Conservation (phyloP, 1,284 basidiomycete species). For the Leucocoprinus gongylophorus region DNA sequence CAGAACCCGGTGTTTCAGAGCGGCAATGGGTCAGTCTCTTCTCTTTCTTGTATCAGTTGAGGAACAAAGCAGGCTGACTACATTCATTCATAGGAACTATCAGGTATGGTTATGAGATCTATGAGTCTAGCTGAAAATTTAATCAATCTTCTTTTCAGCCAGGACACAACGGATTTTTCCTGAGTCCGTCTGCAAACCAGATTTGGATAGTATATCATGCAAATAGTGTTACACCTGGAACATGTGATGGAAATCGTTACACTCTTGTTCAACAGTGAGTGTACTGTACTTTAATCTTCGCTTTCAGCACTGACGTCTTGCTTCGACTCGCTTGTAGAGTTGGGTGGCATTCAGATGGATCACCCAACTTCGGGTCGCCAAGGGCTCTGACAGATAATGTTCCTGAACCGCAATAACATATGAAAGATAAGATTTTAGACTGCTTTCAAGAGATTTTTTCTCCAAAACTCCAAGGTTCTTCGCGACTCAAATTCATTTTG, state of each 20-base stretch:
- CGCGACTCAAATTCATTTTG: too few species aligned
- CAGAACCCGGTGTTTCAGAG: slow-evolving; percentile 25
- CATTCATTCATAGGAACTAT: neutral
- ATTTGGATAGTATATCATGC: slow-evolving; percentile 29
- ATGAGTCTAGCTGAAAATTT: neutral
- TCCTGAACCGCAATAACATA: slow-evolving; percentile 18
- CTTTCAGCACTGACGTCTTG: neutral
- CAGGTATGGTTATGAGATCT: neutral
- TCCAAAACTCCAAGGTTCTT: too few species aligned
- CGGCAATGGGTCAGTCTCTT: slow-evolving; percentile 26
- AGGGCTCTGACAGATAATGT: slow-evolving; percentile 21
- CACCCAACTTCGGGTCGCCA: slow-evolving; percentile 27
- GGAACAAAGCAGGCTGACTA: neutral
- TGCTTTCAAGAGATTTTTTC: too few species aligned
- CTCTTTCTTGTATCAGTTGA: neutral
- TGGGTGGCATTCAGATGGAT: slow-evolving; percentile 25
- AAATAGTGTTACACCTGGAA: slow-evolving; percentile 21
- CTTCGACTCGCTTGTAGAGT: slow-evolving; percentile 17
- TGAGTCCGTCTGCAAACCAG: slow-evolving; percentile 26
- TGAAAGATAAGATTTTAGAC: too few species aligned
- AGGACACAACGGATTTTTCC: slow-evolving; percentile 31
- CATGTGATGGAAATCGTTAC: slow-evolving; percentile 28
- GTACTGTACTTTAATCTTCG: neutral
- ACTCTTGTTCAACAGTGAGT: slow-evolving; percentile 28
- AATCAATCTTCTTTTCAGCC: slow-evolving; percentile 18